These are phyloP conservation scores for Didymella pomorum DNA, from an alignment of 2,329 filamentous ascomycete genomes.

Conservation along the genomic window DNA sequence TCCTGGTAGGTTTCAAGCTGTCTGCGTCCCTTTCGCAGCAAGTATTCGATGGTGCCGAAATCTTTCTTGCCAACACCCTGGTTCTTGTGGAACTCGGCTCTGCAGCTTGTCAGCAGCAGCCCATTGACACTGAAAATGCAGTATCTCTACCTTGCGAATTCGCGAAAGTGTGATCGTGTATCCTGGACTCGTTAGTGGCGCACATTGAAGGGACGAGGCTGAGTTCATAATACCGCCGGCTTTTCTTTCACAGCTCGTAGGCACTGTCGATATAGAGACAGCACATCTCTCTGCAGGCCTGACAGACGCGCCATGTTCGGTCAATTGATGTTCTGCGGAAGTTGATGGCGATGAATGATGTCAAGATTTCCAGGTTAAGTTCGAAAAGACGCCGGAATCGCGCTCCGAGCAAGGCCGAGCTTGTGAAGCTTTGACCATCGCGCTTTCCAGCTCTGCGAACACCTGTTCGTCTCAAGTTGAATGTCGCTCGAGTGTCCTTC, in stretches of 20 bases:
- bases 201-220: background rate
- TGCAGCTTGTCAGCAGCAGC: conserved; percentile 46
- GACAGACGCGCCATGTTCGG: conserved; percentile 65
- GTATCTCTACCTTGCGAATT: conserved; percentile 66
- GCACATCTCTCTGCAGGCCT: conserved; percentile 88
- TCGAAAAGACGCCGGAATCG: background rate
- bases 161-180: conserved; percentile 67
- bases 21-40: conserved; percentile 79
- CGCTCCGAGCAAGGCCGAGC: background rate
- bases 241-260: conserved; percentile 83
- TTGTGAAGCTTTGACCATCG: conserved; percentile 8
- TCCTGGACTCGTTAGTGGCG: conserved; percentile 52
- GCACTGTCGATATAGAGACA: conserved; percentile 86
- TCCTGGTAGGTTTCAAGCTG: conserved; percentile 85
- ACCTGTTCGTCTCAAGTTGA: background rate
- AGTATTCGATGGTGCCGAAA: conserved; percentile 84
- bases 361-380: no score
- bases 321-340: background rate
- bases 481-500: no score
- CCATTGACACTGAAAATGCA: background rate
- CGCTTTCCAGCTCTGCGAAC: background rate
- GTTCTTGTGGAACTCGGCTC: conserved; percentile 79
- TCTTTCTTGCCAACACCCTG: conserved; percentile 78
- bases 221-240: conserved; percentile 65
- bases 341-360: conserved; percentile 8